A percentile compares a stretch with the other conserved stretches of the same genome.
These are phyloP conservation scores for Pulveroboletus frians DNA, from an alignment of 768 basidiomycete species.

Conservation along the genomic window DNA sequence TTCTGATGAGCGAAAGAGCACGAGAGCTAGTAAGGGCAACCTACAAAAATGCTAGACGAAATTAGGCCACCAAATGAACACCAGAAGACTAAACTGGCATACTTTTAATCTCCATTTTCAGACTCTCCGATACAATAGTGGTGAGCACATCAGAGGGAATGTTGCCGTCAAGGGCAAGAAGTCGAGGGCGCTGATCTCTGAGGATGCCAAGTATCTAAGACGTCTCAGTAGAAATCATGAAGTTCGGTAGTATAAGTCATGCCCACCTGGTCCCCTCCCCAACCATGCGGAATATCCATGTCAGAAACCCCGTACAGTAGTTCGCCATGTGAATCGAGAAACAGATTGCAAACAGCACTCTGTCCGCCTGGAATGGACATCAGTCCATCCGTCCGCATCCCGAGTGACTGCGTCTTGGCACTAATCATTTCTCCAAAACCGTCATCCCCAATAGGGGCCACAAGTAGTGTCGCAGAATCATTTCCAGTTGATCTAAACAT, in stretches of 20 bases:
- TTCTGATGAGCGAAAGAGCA: slow-evolving; percentile 5
- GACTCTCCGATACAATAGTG: slow-evolving; percentile 49
- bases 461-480: slow-evolving; percentile 45
- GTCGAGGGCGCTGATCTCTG: slow-evolving; percentile 40
- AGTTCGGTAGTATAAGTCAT: neutral
- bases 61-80: slow-evolving; percentile 3
- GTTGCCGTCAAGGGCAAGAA: slow-evolving; percentile 79
- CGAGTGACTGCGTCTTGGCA: slow-evolving; percentile 51
- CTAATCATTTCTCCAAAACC: slow-evolving; percentile 64
- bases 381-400: slow-evolving; percentile 81
- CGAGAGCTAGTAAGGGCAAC: slow-evolving; percentile 20
- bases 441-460: slow-evolving; percentile 77
- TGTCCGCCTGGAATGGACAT: slow-evolving; percentile 37
- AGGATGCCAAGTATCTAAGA: slow-evolving; percentile 51
- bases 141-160: slow-evolving; percentile 50
- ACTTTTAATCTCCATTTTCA: slow-evolving; percentile 48
- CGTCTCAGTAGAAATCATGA: neutral
- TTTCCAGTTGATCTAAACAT: slow-evolving; percentile 31
- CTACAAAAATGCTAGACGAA: slow-evolving; percentile 66
- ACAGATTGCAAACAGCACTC: slow-evolving; percentile 84
- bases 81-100: slow-evolving; percentile 18
- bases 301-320: slow-evolving; percentile 88
- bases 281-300: slow-evolving; percentile 63
- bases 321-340: slow-evolving; percentile 65
- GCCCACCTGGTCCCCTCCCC: slow-evolving; percentile 44